A percentile compares a stretch with the other conserved stretches of the same genome.
Conservation (phyloP, 768 basidiomycete species). For the Tremella mesenterica region DNA sequence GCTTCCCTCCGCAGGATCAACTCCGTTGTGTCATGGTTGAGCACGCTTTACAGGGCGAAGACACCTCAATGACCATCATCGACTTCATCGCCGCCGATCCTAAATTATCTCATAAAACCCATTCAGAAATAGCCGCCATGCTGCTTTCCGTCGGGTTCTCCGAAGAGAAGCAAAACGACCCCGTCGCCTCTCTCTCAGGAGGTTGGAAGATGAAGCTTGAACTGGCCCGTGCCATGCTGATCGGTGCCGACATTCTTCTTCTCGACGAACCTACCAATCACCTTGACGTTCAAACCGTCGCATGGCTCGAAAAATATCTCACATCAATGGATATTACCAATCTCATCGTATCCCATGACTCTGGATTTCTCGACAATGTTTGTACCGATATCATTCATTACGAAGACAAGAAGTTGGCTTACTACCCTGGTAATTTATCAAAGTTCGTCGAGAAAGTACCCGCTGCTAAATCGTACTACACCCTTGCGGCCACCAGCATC, state of each 20-base stretch:
- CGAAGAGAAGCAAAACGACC: constrained; percentile 69
- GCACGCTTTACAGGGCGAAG: constrained; percentile 90
- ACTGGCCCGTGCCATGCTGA: constrained; percentile 89
- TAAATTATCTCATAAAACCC: constrained; percentile 56
- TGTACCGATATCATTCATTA: constrained; percentile 97
- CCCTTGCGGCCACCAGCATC: constrained; percentile 81
- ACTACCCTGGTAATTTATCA: constrained; percentile 87
- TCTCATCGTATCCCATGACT: constrained; percentile 93
- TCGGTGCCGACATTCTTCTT: constrained; percentile 59
- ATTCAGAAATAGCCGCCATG: constrained; percentile 66
- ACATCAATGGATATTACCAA: constrained; percentile 76
- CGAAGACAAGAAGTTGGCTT: constrained; percentile 89
- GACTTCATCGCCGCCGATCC: constrained; percentile 85
- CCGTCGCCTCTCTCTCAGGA: constrained; percentile 82
- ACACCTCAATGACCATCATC: constrained; percentile 67
- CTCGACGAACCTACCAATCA: constrained; percentile 46
- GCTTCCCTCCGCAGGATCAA: constrained; percentile 81
- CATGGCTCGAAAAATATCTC: constrained; percentile 86
- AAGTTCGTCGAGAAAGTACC: constrained; percentile 82
- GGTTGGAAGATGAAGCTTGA: constrained; percentile 99
- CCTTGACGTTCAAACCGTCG: constrained; percentile 59
- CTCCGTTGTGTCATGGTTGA: constrained; percentile 93
- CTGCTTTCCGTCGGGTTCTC: constrained; percentile 85
- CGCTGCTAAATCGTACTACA: constrained; percentile 93
- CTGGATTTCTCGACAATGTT: constrained; percentile 88